A percentile compares a stretch with the other conserved stretches of the same genome.
Evolutionary conservation across 371 early-diverging fungal species (phyloP).

Genomic region (Apophysomyces trapeziformis): DNA sequence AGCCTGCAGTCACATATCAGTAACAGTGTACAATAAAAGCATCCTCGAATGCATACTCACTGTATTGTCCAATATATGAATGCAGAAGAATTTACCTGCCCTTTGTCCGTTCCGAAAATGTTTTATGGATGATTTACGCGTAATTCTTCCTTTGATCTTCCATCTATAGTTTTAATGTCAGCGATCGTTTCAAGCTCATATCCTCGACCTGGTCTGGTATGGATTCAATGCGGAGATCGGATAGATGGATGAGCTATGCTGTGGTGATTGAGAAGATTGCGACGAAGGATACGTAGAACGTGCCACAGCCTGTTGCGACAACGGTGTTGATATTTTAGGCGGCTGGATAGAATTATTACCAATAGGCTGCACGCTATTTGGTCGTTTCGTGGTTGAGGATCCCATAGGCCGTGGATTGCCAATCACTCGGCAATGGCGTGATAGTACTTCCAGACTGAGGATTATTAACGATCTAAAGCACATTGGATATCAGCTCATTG

Average conservation of each 20-base stretch:
- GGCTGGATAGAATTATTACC: too few species aligned
- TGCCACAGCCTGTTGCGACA: background rate
- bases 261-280: background rate
- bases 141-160: background rate
- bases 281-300: background rate
- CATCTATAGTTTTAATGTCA: conserved; percentile 1
- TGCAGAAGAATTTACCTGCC: conserved; percentile 3
- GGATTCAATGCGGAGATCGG: background rate
- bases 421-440: background rate
- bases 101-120: background rate
- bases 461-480: background rate
- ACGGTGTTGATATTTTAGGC: background rate
- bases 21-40: background rate
- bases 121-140: conserved; percentile 9
- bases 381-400: background rate
- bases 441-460: background rate
- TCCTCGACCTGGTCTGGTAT: background rate
- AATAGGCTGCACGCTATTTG: background rate
- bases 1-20: conserved; percentile 48
- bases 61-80: conserved; percentile 5
- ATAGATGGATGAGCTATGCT: background rate
- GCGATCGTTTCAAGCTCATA: background rate
- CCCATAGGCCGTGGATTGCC: background rate
- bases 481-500: background rate
- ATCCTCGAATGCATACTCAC: background rate